These are phyloP conservation scores for Mycena olivaceomarginata DNA, from an alignment of 768 basidiomycete genomes.

Conservation along the genomic window DNA sequence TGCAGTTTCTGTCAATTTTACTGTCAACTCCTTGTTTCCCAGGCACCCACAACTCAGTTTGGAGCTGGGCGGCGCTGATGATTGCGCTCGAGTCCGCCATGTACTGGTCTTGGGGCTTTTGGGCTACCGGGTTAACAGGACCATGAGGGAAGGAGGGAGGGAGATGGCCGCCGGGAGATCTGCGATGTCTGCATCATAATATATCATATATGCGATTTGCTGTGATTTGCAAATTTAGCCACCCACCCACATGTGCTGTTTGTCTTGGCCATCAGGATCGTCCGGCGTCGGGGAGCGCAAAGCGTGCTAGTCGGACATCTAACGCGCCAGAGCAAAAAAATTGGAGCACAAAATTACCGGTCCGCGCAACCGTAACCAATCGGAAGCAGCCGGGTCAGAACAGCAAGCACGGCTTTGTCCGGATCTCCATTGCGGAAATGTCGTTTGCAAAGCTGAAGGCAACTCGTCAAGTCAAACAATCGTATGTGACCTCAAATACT, in stretches of 20 bases:
- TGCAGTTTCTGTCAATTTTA: background rate
- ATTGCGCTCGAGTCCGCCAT: background rate
- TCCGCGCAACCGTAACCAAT: no score
- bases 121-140: background rate
- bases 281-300: no score
- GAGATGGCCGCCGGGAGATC: no score
- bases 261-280: no score
- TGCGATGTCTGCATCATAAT: background rate
- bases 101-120: background rate
- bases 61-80: constrained; percentile 1
- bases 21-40: background rate
- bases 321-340: no score
- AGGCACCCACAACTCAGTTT: background rate
- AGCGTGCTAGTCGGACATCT: no score
- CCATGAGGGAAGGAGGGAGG: background rate
- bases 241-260: no score
- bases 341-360: no score
- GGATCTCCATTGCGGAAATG: constrained; percentile 47
- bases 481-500: constrained; percentile 54
- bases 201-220: no score
- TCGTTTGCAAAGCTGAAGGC: constrained; percentile 61
- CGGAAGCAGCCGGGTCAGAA: background rate
- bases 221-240: background rate
- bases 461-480: constrained; percentile 52
- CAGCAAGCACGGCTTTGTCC: background rate